A percentile compares a stretch with the other conserved stretches of the same genome.
Conservation (phyloP, 2,329 filamentous ascomycete genomes). For the Fusarium sp. region DNA sequence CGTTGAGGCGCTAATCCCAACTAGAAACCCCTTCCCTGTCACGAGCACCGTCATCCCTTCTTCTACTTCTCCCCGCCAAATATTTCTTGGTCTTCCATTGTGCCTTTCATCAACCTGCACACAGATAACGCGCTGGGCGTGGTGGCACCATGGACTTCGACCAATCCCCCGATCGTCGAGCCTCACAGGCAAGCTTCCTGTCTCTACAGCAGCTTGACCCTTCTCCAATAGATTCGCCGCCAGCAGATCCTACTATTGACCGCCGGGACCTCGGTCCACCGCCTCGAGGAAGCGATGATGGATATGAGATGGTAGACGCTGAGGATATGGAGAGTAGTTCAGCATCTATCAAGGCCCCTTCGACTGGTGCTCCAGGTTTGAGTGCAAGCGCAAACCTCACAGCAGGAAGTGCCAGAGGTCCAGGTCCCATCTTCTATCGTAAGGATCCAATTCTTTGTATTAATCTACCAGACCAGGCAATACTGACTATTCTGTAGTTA, state of each 20-base stretch:
- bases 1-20: conserved; percentile 50
- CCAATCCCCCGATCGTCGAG: conserved; percentile 40
- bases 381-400: conserved; percentile 61
- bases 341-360: conserved; percentile 59
- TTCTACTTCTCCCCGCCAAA: conserved; percentile 37
- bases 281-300: conserved; percentile 50
- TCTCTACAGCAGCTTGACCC: conserved; percentile 86
- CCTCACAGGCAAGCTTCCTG: conserved; percentile 59
- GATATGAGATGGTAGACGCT: conserved; percentile 41
- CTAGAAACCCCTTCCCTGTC: conserved; percentile 36
- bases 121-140: conserved; percentile 22
- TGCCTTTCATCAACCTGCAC: neutral
- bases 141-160: conserved; percentile 46
- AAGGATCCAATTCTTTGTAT: conserved; percentile 51
- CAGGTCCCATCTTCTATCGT: conserved; percentile 84
- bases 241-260: conserved; percentile 62
- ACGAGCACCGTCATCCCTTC: conserved; percentile 37
- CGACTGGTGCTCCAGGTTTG: conserved; percentile 67
- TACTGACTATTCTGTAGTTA: conserved; percentile 41
- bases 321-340: conserved; percentile 54
- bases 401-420: conserved; percentile 58
- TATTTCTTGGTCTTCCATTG: conserved; percentile 8
- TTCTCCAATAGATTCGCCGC: conserved; percentile 76
- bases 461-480: neutral
- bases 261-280: conserved; percentile 57